These are phyloP conservation scores for Triticum monococcum DNA, from an alignment of 176 grass and related monocot genomes.

Conservation along the genomic window DNA sequence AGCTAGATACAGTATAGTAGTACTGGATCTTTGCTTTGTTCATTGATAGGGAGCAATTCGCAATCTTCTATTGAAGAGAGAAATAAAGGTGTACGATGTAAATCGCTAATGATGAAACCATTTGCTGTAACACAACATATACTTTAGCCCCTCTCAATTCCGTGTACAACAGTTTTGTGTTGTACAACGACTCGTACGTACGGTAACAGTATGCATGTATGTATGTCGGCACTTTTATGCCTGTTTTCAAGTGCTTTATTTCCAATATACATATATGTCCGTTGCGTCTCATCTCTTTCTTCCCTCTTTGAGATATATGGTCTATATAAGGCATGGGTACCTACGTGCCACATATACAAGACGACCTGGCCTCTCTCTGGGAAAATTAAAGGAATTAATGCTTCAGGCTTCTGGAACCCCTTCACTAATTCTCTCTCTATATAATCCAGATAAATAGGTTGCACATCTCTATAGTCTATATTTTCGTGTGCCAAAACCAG, in stretches of 20 bases:
- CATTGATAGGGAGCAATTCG: neutral
- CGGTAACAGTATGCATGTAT: neutral
- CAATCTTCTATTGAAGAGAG: neutral
- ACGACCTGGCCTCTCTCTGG: neutral
- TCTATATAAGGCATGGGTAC: neutral
- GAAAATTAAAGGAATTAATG: neutral
- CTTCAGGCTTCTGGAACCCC: neutral
- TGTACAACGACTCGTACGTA: neutral
- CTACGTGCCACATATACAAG: neutral
- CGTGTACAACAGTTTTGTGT: neutral
- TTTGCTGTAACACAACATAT: neutral
- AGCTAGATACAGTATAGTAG: neutral
- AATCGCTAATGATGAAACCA: neutral
- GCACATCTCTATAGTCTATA: neutral
- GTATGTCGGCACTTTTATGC: neutral
- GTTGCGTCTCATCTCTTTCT: neutral
- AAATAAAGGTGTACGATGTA: conserved; percentile 9
- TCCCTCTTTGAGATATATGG: neutral
- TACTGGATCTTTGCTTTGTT: neutral
- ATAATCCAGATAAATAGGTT: neutral
- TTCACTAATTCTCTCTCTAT: neutral
- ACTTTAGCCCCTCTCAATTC: neutral
- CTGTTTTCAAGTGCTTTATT: neutral
- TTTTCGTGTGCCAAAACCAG: neutral
- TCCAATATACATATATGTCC: neutral